A percentile compares a stretch with the other conserved stretches of the same genome.
Conservation (phyloP, 2,329 filamentous ascomycete species). For the Ilyonectria robusta region DNA sequence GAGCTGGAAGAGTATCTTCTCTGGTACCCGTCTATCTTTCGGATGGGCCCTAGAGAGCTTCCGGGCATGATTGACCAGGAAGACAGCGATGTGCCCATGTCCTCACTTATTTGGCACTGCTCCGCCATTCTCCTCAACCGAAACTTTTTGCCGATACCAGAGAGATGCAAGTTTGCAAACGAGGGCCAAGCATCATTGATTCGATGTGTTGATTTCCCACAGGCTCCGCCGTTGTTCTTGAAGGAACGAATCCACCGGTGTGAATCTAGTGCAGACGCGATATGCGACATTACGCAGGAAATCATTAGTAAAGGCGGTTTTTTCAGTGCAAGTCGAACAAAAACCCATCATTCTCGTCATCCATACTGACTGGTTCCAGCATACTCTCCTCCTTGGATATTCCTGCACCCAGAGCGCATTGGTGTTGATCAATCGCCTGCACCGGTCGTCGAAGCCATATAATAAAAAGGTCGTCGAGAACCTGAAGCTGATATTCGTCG, state of each 20-base stretch:
- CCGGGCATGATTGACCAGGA: not conserved
- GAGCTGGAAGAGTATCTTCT: constrained; percentile 16
- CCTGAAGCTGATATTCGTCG: constrained; percentile 4
- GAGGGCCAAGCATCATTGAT: not conserved
- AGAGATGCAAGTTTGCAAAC: not conserved
- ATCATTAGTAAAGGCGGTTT: constrained; percentile 9
- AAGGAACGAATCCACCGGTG: constrained; percentile 26
- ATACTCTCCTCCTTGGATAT: constrained; percentile 18
- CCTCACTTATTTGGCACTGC: constrained; percentile 18
- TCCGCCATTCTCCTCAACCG: constrained; percentile 18
- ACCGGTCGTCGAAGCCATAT: constrained; percentile 13
- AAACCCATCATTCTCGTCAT: not conserved
- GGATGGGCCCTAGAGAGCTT: not conserved
- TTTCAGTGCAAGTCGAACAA: constrained; percentile 7
- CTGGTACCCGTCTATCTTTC: constrained; percentile 17
- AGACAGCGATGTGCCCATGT: not conserved
- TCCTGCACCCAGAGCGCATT: constrained; percentile 17
- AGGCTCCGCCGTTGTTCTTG: constrained; percentile 23
- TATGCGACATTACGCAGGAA: constrained; percentile 18
- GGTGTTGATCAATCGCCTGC: constrained; percentile 12
- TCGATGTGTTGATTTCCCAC: constrained; percentile 19
- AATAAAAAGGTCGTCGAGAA: constrained; percentile 9
- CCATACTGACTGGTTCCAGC: not conserved
- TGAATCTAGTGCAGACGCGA: constrained; percentile 26
- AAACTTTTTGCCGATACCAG: constrained; percentile 23